A percentile compares a stretch with the other conserved stretches of the same genome.
phyloP scores from a whole-genome alignment of 306 rosid genomes.

The Rubus idaeus region DNA sequence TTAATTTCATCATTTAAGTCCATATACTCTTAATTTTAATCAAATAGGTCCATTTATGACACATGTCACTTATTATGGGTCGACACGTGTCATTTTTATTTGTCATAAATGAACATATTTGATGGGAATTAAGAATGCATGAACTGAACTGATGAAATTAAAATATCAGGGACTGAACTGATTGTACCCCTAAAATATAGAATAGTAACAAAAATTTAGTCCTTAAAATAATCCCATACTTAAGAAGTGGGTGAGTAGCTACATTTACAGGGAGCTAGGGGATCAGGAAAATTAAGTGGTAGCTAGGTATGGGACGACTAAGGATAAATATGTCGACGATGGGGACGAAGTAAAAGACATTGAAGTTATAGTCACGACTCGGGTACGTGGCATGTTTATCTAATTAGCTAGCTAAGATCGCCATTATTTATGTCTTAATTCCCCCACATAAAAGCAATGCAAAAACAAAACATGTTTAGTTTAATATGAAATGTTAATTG shows the following conservation, averaged over 20 bases:
- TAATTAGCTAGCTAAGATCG: slow-evolving; percentile 27
- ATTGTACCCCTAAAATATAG: no score
- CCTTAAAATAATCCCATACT: neutral
- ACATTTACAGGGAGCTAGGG: neutral
- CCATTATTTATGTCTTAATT: neutral
- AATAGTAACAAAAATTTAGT: no score
- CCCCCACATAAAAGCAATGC: neutral
- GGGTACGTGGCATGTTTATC: slow-evolving; percentile 48
- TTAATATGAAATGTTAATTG: neutral
- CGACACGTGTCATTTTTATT: no score
- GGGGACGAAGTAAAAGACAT: slow-evolving; percentile 29
- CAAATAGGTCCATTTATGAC: no score
- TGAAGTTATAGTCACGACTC: slow-evolving; percentile 38
- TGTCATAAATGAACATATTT: no score
- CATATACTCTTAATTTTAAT: no score
- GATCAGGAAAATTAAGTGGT: neutral
- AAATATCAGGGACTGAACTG: no score
- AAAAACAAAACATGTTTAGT: neutral
- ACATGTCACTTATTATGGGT: no score
- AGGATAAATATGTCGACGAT: slow-evolving; percentile 24
- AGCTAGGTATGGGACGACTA: slow-evolving; percentile 6
- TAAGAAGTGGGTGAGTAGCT: neutral
- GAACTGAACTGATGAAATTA: no score
- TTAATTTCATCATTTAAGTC: no score
- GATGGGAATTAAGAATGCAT: no score